Percentiles rank a stretch among this genome's conserved stretches.
Evolutionary conservation across 495 filamentous ascomycete species (phyloP).

Genomic region (Penicillium atrosanguineum): DNA sequence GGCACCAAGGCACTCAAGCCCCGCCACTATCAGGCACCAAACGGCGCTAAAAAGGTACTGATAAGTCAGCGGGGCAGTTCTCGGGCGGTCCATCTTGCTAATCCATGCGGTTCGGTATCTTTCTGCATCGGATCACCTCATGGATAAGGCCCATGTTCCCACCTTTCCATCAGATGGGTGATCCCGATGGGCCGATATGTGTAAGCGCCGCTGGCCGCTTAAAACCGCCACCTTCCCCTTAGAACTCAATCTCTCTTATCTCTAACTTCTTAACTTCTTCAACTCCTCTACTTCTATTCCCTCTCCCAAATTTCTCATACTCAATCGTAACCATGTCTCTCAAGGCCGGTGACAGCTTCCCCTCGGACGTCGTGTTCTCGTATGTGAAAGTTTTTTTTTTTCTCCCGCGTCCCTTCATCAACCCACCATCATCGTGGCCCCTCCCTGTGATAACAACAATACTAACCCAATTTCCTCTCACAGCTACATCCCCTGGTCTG

Average conservation of each 20-base stretch:
- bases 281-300: slow-evolving; percentile 6
- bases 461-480: slow-evolving; percentile 7
- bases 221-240: slow-evolving; percentile 14
- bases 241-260: neutral
- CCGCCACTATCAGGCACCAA: slow-evolving; percentile 2
- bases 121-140: slow-evolving; percentile 44
- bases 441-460: slow-evolving; percentile 2
- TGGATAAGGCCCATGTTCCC: slow-evolving; percentile 15
- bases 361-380: slow-evolving; percentile 72
- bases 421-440: slow-evolving; percentile 3
- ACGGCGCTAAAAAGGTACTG: neutral
- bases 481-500: slow-evolving; percentile 69
- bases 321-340: slow-evolving; percentile 61
- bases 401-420: slow-evolving; percentile 4
- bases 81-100: slow-evolving; percentile 42
- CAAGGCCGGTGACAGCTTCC: slow-evolving; percentile 81
- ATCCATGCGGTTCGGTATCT: slow-evolving; percentile 47
- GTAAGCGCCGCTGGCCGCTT: slow-evolving; percentile 22
- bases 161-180: slow-evolving; percentile 19
- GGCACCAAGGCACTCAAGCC: neutral
- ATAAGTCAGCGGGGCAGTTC: slow-evolving; percentile 18
- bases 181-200: slow-evolving; percentile 36
- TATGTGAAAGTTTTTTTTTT: slow-evolving; percentile 34
- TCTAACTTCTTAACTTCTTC: slow-evolving; percentile 9
- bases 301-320: slow-evolving; percentile 1